Base-by-base conservation (phyloP, 2,329 filamentous ascomycete genomes). In the Lachnellula arida region DNA sequence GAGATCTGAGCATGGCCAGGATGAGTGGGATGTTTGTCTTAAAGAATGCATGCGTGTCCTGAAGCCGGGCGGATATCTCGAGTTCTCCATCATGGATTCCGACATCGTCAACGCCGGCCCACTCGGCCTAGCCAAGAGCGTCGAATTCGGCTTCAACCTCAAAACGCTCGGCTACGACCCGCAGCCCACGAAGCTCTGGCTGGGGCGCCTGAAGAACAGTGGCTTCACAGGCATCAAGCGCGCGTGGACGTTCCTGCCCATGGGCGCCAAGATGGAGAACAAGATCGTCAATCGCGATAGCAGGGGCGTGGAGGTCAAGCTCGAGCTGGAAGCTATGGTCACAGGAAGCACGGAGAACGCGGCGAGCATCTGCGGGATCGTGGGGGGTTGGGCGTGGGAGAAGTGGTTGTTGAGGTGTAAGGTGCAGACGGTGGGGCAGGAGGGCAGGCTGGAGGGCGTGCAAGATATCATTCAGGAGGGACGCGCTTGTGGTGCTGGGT, bases 351-450 rank as follows among this genome's bases (percentile, higher is more conserved):
- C 88, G 0, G 82, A 85, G 49, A 82, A 85, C 68, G 82, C 86
- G 14, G 89, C 89, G 1, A 85, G 82, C 64, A 78, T 96, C 62
- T 88, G 89, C 12, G 92, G 92, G 19, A 75, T 97, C 42, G 84
- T 93, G 0, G 94, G 91, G 4, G 86, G 88, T 25, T 94, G 91
- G 86, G 86, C 86, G 70, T 99, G 92, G 93, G 94, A 99, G 80
- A 88, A 90, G 71, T 99, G 94, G 94, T 81, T 97, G 71, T 75
- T 97, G 63, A 89, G 91, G 68, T 81, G 93, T 66, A 89, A 94
- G 75, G 82, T 87, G 74, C 92, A 97, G 76, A 94, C 90, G 68
- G 88, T 89, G 25, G 86, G 90, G 53, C 78, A 82, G 72, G 81
- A 82, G 7, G 81, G 80, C 68, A 81, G 78, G 64, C 76, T 87